phyloP scores from a whole-genome alignment of 257 asterid genomes.

The Solanum chilense region DNA sequence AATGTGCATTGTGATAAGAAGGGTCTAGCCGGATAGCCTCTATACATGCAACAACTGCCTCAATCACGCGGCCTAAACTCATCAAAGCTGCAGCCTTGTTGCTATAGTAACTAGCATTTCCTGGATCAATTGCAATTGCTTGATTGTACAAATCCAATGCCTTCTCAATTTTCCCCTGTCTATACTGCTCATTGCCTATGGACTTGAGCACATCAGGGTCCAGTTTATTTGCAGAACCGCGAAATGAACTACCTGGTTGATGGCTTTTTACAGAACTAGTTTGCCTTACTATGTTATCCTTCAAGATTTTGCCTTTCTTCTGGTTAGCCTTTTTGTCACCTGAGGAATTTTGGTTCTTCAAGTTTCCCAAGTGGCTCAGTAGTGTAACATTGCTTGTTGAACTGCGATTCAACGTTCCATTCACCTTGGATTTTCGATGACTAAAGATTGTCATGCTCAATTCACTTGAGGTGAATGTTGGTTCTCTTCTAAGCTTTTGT shows the following conservation, averaged over 20 bases:
- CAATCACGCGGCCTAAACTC: conserved; percentile 55
- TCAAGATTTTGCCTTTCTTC: background rate
- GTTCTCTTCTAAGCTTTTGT: conserved; percentile 15
- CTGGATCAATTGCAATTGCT: conserved; percentile 57
- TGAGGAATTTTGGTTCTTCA: conserved; percentile 9
- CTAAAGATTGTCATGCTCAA: conserved; percentile 20
- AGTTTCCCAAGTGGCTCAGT: conserved; percentile 27
- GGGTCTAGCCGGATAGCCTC: conserved; percentile 49
- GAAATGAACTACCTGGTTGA: conserved; percentile 51
- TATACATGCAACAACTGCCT: conserved; percentile 59
- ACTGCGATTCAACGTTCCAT: background rate
- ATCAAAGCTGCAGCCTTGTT: conserved; percentile 72
- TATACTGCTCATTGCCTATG: conserved; percentile 62
- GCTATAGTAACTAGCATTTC: conserved; percentile 72
- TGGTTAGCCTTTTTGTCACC: conserved; percentile 4
- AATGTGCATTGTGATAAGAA: conserved; percentile 47
- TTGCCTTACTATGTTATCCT: conserved; percentile 31
- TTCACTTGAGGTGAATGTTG: conserved; percentile 26
- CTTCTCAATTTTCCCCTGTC: conserved; percentile 54
- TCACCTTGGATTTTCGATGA: conserved; percentile 8
- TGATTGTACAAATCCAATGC: conserved; percentile 66
- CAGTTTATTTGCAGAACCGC: conserved; percentile 25
- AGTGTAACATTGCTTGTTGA: conserved; percentile 32
- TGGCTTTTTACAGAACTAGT: conserved; percentile 5
- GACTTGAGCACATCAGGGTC: conserved; percentile 69